Percentiles rank a stretch among this genome's conserved stretches.
These are phyloP conservation scores for Ceratobasidium sp. DNA, from an alignment of 1,284 basidiomycete species.

Conservation along the genomic window DNA sequence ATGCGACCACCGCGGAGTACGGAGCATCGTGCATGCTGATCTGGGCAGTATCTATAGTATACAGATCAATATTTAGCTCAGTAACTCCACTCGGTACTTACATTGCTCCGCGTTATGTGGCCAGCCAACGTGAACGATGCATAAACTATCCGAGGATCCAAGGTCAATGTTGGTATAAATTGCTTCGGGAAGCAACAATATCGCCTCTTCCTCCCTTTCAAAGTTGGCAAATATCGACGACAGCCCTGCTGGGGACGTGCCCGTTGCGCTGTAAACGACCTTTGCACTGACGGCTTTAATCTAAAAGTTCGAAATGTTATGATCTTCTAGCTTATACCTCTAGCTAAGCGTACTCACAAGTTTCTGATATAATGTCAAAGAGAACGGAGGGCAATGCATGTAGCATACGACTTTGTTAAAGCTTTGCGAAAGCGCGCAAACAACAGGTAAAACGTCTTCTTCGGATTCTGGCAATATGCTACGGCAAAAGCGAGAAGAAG, in stretches of 20 bases:
- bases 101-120: slow-evolving; percentile 2
- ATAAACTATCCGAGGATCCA: not conserved
- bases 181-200: slow-evolving; percentile 6
- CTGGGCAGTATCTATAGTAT: not conserved
- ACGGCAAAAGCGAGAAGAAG: too few relatives aligned
- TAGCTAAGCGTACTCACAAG: slow-evolving; percentile 18
- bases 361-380: slow-evolving; percentile 9
- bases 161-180: not conserved
- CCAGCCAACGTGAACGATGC: slow-evolving; percentile 22
- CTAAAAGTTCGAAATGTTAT: not conserved
- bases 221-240: not conserved
- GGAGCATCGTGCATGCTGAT: not conserved
- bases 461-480: slow-evolving; percentile 16
- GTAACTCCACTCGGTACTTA: not conserved
- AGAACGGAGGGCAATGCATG: slow-evolving; percentile 13
- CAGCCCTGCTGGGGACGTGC: too few relatives aligned
- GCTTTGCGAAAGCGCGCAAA: not conserved
- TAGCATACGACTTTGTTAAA: slow-evolving; percentile 3
- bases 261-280: not conserved
- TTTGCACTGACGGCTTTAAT: not conserved
- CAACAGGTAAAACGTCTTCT: not conserved
- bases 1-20: not conserved
- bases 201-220: not conserved
- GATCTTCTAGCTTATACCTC: too few relatives aligned
- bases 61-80: not conserved